A percentile compares a stretch with the other conserved stretches of the same genome.
These are phyloP conservation scores for Tetrapisispora iriomotensis DNA, from an alignment of 805 yeast species.

Conservation along the genomic window DNA sequence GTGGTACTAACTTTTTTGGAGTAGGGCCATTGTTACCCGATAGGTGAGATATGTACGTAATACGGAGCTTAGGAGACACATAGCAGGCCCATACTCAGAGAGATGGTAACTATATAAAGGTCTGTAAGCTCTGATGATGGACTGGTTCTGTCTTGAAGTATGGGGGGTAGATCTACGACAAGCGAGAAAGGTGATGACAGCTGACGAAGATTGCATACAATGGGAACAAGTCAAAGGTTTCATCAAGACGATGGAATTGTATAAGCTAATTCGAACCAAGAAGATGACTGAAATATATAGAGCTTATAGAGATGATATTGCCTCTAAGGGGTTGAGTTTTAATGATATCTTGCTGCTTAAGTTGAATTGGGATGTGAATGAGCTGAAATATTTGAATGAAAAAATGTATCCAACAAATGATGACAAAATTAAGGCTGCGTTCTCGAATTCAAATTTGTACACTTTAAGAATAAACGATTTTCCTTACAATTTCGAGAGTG, in stretches of 20 bases:
- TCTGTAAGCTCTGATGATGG: no score
- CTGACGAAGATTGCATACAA: conserved; percentile 27
- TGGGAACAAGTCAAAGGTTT: conserved; percentile 38
- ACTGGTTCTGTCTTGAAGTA: no score
- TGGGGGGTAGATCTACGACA: no score
- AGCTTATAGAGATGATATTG: conserved; percentile 36
- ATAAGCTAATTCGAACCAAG: conserved; percentile 40
- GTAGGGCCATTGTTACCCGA: no score
- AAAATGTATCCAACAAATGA: conserved; percentile 12
- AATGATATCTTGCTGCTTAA: conserved; percentile 41
- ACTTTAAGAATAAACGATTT: conserved; percentile 47
- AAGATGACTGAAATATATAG: conserved; percentile 36
- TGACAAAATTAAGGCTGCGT: conserved; percentile 16
- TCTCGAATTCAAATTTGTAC: conserved; percentile 27
- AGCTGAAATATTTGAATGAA: conserved; percentile 14
- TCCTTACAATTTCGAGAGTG: conserved; percentile 50
- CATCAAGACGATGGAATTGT: conserved; percentile 35
- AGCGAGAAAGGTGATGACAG: no score
- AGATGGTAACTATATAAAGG: no score
- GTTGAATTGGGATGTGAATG: conserved; percentile 40
- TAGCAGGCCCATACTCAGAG: no score
- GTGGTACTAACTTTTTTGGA: no score
- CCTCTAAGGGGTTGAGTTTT: conserved; percentile 31
- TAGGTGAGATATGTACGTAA: no score
- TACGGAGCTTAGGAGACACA: no score